Conservation (phyloP, 345 rosid genomes). For the Limnanthes douglasii region DNA sequence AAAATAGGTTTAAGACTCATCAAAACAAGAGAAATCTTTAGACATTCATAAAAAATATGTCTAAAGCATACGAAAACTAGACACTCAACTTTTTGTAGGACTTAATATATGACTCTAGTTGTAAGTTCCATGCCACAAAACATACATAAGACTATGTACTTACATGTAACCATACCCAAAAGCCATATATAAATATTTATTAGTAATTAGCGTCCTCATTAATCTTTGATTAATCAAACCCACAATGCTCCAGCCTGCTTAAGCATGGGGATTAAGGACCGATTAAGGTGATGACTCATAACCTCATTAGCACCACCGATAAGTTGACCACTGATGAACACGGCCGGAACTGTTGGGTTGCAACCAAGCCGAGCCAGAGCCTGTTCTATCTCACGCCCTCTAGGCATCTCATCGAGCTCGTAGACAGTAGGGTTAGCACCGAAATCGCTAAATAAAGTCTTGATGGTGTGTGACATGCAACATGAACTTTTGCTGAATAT, state of each 20-base stretch:
- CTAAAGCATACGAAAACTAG: too few species aligned
- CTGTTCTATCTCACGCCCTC: slow-evolving; percentile 61
- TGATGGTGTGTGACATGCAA: slow-evolving; percentile 59
- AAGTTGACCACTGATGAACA: slow-evolving; percentile 63
- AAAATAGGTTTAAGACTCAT: too few species aligned
- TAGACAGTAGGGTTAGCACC: slow-evolving; percentile 55
- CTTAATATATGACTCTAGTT: too few species aligned
- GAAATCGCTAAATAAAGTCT: slow-evolving; percentile 39
- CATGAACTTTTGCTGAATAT: slow-evolving; percentile 63
- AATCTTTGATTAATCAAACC: slow-evolving; percentile 29
- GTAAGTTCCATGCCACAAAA: too few species aligned
- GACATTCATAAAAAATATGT: too few species aligned
- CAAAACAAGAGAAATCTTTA: too few species aligned
- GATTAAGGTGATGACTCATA: slow-evolving; percentile 64
- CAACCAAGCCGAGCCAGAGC: slow-evolving; percentile 47
- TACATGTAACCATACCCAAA: too few species aligned
- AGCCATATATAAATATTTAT: too few species aligned
- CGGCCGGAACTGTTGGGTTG: slow-evolving; percentile 42
- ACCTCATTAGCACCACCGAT: slow-evolving; percentile 68
- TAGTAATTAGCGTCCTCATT: too few species aligned
- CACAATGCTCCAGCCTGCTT: slow-evolving; percentile 49
- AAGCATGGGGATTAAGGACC: slow-evolving; percentile 54
- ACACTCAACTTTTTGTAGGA: too few species aligned
- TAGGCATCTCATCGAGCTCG: slow-evolving; percentile 43
- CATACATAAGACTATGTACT: too few species aligned